Conservation (phyloP, 306 rosid species). For the Vicia villosa region DNA sequence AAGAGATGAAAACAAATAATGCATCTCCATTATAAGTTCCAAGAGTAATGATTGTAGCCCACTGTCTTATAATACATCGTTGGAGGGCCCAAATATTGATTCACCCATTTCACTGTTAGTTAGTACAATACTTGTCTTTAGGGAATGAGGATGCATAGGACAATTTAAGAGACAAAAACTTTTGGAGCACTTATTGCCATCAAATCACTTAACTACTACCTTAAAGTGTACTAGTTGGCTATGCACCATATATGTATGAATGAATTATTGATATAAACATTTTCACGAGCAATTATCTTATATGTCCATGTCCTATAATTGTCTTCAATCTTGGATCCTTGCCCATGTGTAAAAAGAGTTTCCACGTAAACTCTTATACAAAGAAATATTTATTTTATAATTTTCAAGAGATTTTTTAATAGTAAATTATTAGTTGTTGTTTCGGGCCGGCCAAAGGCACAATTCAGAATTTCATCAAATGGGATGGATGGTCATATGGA, state of each 20-base stretch:
- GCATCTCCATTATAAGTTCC: neutral
- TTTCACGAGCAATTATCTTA: neutral
- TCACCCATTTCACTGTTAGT: conserved; percentile 4
- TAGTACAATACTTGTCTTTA: conserved; percentile 37
- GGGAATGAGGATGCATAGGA: conserved; percentile 34
- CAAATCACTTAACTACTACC: conserved; percentile 32
- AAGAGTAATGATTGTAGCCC: conserved; percentile 16
- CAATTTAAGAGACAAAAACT: conserved; percentile 29
- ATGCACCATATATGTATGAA: neutral
- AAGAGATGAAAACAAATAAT: neutral
- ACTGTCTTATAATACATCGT: conserved; percentile 23
- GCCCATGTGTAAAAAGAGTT: neutral
- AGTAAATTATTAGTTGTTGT: too few species aligned
- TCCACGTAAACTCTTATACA: too few species aligned
- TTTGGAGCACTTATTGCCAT: conserved; percentile 28
- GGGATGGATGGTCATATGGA: too few species aligned
- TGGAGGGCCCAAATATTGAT: conserved; percentile 41
- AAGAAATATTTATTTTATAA: too few species aligned
- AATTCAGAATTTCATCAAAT: too few species aligned
- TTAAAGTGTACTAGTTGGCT: neutral
- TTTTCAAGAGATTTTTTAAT: too few species aligned
- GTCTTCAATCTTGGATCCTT: neutral
- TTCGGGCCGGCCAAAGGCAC: too few species aligned
- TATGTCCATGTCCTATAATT: neutral
- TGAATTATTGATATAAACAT: neutral